phyloP scores from a whole-genome alignment of 2,329 filamentous ascomycete species.

The Claviceps sp. region DNA sequence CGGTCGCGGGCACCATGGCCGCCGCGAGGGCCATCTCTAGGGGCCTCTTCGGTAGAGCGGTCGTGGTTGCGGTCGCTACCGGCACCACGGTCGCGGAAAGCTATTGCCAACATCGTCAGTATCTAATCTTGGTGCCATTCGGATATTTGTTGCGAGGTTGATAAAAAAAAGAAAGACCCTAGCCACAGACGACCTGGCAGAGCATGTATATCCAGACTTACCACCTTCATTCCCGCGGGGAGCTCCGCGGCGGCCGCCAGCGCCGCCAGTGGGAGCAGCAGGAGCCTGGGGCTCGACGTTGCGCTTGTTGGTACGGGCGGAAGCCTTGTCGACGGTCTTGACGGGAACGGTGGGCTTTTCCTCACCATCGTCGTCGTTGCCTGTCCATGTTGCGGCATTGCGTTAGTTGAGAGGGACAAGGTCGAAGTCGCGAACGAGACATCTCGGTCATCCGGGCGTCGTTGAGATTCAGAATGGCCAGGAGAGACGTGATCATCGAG shows the following conservation, averaged over 20 bases:
- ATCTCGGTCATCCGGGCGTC: not conserved
- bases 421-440: not conserved
- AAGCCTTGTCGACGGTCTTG: conserved; percentile 79
- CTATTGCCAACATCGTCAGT: conserved; percentile 29
- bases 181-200: no score
- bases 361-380: conserved; percentile 48
- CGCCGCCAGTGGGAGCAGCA: conserved; percentile 39
- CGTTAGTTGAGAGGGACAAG: conserved; percentile 5
- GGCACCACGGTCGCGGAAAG: conserved; percentile 79
- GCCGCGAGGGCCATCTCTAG: conserved; percentile 43
- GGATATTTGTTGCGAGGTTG: not conserved
- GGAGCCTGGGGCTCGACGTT: conserved; percentile 67
- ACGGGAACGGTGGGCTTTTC: conserved; percentile 68
- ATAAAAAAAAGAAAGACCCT: not conserved
- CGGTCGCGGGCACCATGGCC: conserved; percentile 50
- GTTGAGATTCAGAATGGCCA: not conserved
- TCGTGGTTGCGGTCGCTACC: conserved; percentile 72
- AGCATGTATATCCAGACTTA: conserved; percentile 32
- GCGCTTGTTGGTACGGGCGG: conserved; percentile 66
- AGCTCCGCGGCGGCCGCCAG: conserved; percentile 39
- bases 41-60: conserved; percentile 59
- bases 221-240: conserved; percentile 74
- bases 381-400: conserved; percentile 19
- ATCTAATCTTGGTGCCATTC: not conserved
- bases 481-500: conserved; percentile 5